Base-by-base conservation (phyloP, 495 filamentous ascomycete species). In the Hypoxylon cercidicola region DNA sequence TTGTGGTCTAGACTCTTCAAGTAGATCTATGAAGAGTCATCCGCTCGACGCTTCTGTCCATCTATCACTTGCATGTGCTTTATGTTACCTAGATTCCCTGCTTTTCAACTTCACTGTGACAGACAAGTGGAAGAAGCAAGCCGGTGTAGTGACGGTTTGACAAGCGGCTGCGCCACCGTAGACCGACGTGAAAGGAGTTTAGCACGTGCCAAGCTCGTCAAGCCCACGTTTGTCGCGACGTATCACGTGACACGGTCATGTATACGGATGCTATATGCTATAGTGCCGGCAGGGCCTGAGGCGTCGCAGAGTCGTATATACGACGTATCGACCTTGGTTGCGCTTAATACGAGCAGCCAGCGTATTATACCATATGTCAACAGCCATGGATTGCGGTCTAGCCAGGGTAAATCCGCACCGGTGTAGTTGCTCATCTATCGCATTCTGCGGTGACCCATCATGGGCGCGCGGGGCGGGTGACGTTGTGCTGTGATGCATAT, bases 401-500 rank as follows among this genome's bases (percentile, higher is more conserved):
- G 46, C 45, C 39, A 37, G 47, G 51, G 39, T 41, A 15, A 45
- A 51, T 39, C 48, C 43, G 48, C 59, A 55, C 59, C 35, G 35
- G 47, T 37, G 35, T 39, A 50, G 28, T 56, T 23, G 28, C 44
- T 25, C 16, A 46, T 54, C n/a, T 20, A 30, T 37, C 39, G 51
- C n/a, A 18, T 30, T 40, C 20, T 34, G 39, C 45, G 43, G 47
- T 45, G 23, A 25, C 41, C 55, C 2, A 18, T 41, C 19, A 21
- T 3, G 23, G 28, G 20, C 23, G 12, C n/a, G 43, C 28, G 49
- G 23, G 30, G 30, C 8, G 30, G 30, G 51, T 68, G 65, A 68
- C 60, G 60, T 68, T 30, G 65, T 30, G 65, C 35, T 41, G 37
- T 52, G 65, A 60, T 64, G 65, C 65, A 63, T 25, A 48, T 12